Conservation (phyloP, 2,329 filamentous ascomycete species). For the Trichoderma simmonsii region DNA sequence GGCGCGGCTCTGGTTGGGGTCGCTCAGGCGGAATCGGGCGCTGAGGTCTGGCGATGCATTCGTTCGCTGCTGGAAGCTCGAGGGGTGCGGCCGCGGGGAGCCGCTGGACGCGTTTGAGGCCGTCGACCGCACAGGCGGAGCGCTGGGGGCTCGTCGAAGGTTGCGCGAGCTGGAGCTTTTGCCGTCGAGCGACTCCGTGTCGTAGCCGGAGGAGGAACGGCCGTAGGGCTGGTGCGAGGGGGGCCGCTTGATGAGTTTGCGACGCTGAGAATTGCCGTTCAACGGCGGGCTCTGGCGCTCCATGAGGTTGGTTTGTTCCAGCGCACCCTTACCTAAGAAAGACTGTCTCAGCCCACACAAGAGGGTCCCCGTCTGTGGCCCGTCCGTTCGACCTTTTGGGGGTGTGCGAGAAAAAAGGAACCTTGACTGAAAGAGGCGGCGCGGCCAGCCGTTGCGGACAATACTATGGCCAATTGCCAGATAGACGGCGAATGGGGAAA, state of each 20-base stretch:
- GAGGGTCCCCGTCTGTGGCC: conserved; percentile 11
- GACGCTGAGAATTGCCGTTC: conserved; percentile 52
- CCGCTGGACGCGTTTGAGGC: conserved; percentile 49
- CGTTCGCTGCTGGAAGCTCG: conserved; percentile 21
- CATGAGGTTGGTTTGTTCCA: conserved; percentile 38
- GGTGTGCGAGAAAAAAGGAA: conserved; percentile 5
- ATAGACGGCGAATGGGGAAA: background rate
- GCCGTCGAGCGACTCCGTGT: conserved; percentile 55
- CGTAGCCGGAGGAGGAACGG: conserved; percentile 48
- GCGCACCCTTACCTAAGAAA: conserved; percentile 27
- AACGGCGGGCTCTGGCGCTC: conserved; percentile 43
- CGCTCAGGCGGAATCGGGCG: conserved; percentile 30
- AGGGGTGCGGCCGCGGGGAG: conserved; percentile 22
- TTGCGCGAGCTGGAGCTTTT: conserved; percentile 55
- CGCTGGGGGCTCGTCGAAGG: conserved; percentile 59
- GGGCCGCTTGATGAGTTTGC: conserved; percentile 62
- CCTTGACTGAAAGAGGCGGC: conserved; percentile 16
- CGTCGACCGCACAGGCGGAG: conserved; percentile 49
- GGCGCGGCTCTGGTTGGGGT: conserved; percentile 26
- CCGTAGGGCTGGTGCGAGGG: conserved; percentile 48
- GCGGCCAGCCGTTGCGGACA: conserved; percentile 12
- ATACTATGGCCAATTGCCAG: conserved; percentile 6
- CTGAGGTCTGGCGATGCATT: conserved; percentile 46
- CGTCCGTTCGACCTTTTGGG: conserved; percentile 14
- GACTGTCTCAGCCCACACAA: conserved; percentile 24